phyloP scores from a whole-genome alignment of 2,329 filamentous ascomycete genomes.

The Talaromyces sp. region DNA sequence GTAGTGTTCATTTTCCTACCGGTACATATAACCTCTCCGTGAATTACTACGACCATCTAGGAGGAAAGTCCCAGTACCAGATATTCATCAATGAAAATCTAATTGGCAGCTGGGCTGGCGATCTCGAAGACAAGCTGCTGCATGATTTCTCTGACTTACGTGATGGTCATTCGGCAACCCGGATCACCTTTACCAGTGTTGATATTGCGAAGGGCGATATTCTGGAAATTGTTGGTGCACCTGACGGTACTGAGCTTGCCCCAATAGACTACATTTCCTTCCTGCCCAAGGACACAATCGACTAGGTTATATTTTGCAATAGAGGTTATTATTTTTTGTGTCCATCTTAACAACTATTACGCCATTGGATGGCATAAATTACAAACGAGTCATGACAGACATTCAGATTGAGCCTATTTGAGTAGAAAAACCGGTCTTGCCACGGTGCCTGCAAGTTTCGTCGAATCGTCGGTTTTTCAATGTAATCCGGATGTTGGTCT shows the following conservation, averaged over 20 bases:
- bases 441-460: neutral
- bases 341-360: neutral
- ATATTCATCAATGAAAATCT: constrained; percentile 48
- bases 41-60: constrained; percentile 60
- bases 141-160: constrained; percentile 39
- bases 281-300: constrained; percentile 52
- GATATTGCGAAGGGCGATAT: constrained; percentile 46
- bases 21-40: constrained; percentile 59
- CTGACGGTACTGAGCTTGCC: constrained; percentile 58
- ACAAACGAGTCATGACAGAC: neutral
- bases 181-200: constrained; percentile 53
- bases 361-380: neutral
- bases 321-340: neutral
- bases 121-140: constrained; percentile 55
- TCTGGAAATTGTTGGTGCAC: constrained; percentile 51
- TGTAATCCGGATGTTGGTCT: neutral
- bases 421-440: neutral
- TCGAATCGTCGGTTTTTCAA: neutral
- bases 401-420: neutral
- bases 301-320: constrained; percentile 30
- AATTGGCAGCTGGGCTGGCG: constrained; percentile 54
- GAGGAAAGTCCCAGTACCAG: constrained; percentile 53
- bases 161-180: constrained; percentile 60
- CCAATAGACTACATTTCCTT: constrained; percentile 63
- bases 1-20: constrained; percentile 40